Percentiles rank a stretch among this genome's conserved stretches.
Conservation (phyloP, 352 stramenopile genomes). For the Globisporangium nunn region DNA sequence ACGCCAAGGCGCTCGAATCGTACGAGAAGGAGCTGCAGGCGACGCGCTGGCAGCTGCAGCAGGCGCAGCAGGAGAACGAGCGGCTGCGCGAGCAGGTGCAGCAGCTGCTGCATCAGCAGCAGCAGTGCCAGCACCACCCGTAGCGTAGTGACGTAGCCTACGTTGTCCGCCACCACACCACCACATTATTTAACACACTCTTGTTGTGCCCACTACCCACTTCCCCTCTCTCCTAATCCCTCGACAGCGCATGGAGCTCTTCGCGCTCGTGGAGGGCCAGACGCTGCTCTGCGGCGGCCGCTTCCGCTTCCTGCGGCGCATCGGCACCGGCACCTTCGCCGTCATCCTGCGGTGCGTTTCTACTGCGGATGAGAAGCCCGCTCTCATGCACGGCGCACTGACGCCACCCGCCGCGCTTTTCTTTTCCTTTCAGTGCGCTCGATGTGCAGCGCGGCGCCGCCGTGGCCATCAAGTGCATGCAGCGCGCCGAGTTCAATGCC, state of each 20-base stretch:
- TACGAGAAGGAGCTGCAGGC: slow-evolving; percentile 66
- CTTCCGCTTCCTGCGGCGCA: slow-evolving; percentile 67
- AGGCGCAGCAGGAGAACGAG: slow-evolving; percentile 74
- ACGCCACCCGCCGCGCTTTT: neutral
- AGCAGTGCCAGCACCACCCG: slow-evolving; percentile 4
- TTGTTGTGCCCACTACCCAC: too few relatives aligned
- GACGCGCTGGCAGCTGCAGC: slow-evolving; percentile 58
- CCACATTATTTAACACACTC: neutral
- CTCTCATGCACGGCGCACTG: neutral
- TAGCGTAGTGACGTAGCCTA: neutral
- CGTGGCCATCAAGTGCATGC: slow-evolving; percentile 71
- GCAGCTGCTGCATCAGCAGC: neutral
- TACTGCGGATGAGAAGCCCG: too few relatives aligned
- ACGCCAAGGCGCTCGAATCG: slow-evolving; percentile 33
- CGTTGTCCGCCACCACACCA: neutral
- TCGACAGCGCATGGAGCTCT: slow-evolving; percentile 11
- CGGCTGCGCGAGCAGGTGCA: slow-evolving; percentile 49
- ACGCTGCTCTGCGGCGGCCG: slow-evolving; percentile 51
- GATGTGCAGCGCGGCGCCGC: slow-evolving; percentile 30
- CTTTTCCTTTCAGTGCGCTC: slow-evolving; percentile 23
- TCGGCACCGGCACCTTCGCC: slow-evolving; percentile 64
- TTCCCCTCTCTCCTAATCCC: too few relatives aligned
- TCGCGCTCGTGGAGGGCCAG: slow-evolving; percentile 58
- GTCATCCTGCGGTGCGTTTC: slow-evolving; percentile 49
- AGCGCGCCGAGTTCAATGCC: slow-evolving; percentile 33